phyloP scores from a whole-genome alignment of 2,329 filamentous ascomycete genomes.

The Harringtonia aguacate region DNA sequence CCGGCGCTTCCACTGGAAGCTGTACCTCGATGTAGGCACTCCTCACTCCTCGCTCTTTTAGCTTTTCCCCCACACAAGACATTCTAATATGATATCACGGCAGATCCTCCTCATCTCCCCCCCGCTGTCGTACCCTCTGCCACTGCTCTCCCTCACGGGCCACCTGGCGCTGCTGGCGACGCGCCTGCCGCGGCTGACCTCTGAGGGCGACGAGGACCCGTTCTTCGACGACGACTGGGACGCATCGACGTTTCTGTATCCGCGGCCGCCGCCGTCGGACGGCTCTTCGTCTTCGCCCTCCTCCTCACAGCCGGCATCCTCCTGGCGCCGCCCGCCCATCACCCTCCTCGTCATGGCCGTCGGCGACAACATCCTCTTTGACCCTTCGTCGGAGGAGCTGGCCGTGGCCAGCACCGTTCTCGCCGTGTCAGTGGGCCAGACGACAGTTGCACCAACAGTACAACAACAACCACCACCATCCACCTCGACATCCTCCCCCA shows the following conservation, averaged over 20 bases:
- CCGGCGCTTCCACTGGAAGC: slow-evolving; percentile 84
- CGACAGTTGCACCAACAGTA: too few species aligned
- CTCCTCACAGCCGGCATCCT: too few species aligned
- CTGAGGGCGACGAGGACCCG: slow-evolving; percentile 87
- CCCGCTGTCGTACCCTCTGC: slow-evolving; percentile 84
- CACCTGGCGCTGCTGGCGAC: slow-evolving; percentile 88
- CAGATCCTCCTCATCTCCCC: slow-evolving; percentile 90
- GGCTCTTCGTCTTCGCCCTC: too few species aligned
- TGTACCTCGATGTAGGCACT: slow-evolving; percentile 78
- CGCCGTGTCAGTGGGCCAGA: slow-evolving; percentile 66
- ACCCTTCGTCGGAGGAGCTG: slow-evolving; percentile 83
- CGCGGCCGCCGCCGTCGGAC: slow-evolving; percentile 25
- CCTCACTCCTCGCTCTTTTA: background rate
- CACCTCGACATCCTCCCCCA: slow-evolving; percentile 14
- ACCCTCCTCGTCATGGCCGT: slow-evolving; percentile 85
- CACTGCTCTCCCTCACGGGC: slow-evolving; percentile 82
- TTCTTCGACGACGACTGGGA: slow-evolving; percentile 98
- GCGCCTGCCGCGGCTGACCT: slow-evolving; percentile 72
- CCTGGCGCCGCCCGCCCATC: slow-evolving; percentile 77
- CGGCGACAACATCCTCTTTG: slow-evolving; percentile 83
- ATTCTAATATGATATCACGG: too few species aligned
- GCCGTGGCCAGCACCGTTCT: slow-evolving; percentile 84
- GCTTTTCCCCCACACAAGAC: slow-evolving; percentile 6
- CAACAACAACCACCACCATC: background rate
- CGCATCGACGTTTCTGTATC: slow-evolving; percentile 67